Evolutionary conservation across 306 rosid genomes (phyloP), one percentile per base, ranked within the genome.

Genomic region (Dalbergia cochinchinensis): DNA sequence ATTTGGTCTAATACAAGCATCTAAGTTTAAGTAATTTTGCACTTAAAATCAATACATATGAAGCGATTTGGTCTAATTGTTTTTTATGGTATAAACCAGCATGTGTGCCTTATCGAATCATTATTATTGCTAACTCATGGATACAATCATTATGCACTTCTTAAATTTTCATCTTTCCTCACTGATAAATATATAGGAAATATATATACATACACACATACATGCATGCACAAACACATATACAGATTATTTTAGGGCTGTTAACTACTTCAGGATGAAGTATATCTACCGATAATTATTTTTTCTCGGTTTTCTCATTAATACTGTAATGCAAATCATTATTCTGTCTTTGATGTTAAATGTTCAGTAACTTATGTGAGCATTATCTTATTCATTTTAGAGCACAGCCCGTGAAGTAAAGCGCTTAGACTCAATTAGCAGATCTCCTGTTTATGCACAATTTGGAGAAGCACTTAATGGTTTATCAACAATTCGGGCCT

Each of bases 391-490:
- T 74, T 83, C 18, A 55, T 79, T 48, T 74, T 45, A 94, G 99
- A 94, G 99, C 89, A 91, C 86, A 45, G 95, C 97, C 65, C 94
- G 97, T 6, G 99, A 94, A 81, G 94, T 94, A 53, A 94, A 94
- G 90, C 93, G 99, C 64, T 78, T 94, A 62, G 99, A 94, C 84
- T 94, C 99, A 48, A 81, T 88, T 34, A 94, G 94, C 82, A 86
- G 99, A 88, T 94, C 99, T 55, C 99, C 99, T 42, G 95, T 94
- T 68, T 94, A 94, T 86, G 99, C 97, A 51, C 99, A 94, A 83
- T 92, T 94, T 85, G 91, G 97, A 71, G 99, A 94, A 90, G 97
- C 99, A 37, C 83, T 94, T 69, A 92, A 94, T 81, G 99, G 99
- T 77, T 69, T 94, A 76, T 74, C 94, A 82, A 86, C 95, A 0